phyloP scores from a whole-genome alignment of 2,329 filamentous ascomycete genomes.

The Hypoxylon sp. region DNA sequence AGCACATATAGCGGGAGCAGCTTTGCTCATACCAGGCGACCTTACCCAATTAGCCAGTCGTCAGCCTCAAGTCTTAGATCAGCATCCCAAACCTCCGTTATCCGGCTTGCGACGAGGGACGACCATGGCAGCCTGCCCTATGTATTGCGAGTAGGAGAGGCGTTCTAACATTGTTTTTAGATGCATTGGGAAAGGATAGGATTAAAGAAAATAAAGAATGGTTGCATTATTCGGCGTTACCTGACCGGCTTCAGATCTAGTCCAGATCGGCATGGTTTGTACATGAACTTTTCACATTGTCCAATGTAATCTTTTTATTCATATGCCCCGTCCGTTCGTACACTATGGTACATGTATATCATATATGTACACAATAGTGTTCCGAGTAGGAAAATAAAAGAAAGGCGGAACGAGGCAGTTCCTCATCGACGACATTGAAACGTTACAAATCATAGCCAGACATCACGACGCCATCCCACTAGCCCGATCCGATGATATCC shows the following conservation, averaged over 20 bases:
- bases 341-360: neutral
- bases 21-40: conserved; percentile 54
- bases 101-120: conserved; percentile 55
- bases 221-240: conserved; percentile 23
- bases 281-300: conserved; percentile 25
- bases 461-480: too few species aligned
- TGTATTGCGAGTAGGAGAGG: conserved; percentile 45
- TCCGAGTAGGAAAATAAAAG: too few species aligned
- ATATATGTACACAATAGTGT: too few species aligned
- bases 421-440: too few species aligned
- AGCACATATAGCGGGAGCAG: conserved; percentile 39
- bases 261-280: conserved; percentile 18
- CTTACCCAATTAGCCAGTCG: conserved; percentile 48
- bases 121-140: conserved; percentile 49
- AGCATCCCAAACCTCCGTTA: conserved; percentile 49
- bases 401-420: too few species aligned
- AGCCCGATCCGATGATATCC: too few species aligned
- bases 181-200: neutral
- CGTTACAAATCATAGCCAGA: too few species aligned
- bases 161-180: conserved; percentile 19
- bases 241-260: neutral
- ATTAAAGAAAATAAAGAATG: conserved; percentile 7
- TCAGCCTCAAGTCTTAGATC: conserved; percentile 40
- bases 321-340: neutral
- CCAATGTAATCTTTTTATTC: conserved; percentile 15